phyloP scores from a whole-genome alignment of 768 basidiomycete species.

The Lactifluus echinatus region DNA sequence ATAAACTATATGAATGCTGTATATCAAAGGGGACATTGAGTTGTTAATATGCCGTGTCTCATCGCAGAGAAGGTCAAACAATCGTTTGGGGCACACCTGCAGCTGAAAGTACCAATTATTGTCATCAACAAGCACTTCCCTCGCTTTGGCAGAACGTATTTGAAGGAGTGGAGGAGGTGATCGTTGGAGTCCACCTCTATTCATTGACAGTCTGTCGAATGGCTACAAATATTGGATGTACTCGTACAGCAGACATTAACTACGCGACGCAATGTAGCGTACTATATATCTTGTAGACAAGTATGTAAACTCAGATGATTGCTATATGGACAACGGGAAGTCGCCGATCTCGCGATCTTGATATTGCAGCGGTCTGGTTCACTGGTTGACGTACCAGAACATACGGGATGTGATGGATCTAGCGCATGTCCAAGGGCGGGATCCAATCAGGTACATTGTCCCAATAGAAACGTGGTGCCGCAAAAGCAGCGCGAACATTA shows the following conservation, averaged over 20 bases:
- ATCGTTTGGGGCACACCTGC: too few species aligned
- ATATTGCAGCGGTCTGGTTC: neutral
- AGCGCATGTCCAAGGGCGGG: constrained; percentile 53
- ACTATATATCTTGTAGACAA: constrained; percentile 3
- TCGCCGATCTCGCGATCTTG: neutral
- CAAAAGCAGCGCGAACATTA: constrained; percentile 42
- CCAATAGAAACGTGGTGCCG: constrained; percentile 47
- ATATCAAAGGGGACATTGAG: too few species aligned
- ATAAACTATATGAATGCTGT: too few species aligned
- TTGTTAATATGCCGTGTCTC: too few species aligned
- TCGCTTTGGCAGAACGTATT: too few species aligned
- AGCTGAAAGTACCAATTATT: too few species aligned
- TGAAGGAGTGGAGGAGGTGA: neutral
- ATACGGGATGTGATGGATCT: constrained; percentile 15
- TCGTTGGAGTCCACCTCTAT: too few species aligned
- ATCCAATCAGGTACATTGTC: constrained; percentile 61
- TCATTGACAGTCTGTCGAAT: neutral
- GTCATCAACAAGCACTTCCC: too few species aligned
- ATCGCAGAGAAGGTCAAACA: too few species aligned
- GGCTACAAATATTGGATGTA: neutral
- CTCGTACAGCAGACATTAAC: constrained; percentile 1
- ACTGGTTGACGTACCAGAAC: neutral
- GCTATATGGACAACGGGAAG: neutral
- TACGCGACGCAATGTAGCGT: neutral
- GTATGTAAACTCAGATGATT: neutral